phyloP scores from a whole-genome alignment of 257 asterid genomes.

The Apocynum venetum region DNA sequence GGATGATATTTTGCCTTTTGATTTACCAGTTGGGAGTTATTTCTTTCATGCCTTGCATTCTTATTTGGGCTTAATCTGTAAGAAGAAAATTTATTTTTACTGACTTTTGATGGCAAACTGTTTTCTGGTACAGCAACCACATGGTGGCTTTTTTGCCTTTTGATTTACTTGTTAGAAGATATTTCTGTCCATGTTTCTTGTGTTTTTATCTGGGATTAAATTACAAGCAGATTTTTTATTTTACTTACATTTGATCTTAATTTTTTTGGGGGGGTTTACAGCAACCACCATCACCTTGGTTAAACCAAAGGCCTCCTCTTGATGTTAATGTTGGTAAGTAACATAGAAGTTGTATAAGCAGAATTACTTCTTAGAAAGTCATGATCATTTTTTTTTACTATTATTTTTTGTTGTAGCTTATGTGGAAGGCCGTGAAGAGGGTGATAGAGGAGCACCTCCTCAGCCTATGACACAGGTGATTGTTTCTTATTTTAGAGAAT shows the following conservation, averaged over 20 bases:
- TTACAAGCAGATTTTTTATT: not conserved
- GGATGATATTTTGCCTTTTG: not conserved
- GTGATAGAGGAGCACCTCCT: conserved; percentile 67
- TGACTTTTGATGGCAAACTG: conserved; percentile 13
- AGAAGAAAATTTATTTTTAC: conserved; percentile 3
- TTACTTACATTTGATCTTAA: conserved; percentile 14
- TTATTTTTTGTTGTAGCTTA: conserved; percentile 51
- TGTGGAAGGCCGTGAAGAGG: conserved; percentile 83
- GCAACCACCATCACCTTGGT: conserved; percentile 87
- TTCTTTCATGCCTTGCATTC: not conserved
- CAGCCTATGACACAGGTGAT: conserved; percentile 84
- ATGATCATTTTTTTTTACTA: not conserved
- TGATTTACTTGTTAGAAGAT: not conserved
- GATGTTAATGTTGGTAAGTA: conserved; percentile 94
- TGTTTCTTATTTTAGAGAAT: not conserved
- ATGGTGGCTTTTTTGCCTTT: not conserved
- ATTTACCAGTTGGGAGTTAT: not conserved
- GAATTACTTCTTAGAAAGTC: not conserved
- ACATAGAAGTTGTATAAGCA: not conserved
- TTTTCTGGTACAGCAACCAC: conserved; percentile 63
- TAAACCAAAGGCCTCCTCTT: conserved; percentile 81
- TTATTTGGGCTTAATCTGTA: not conserved
- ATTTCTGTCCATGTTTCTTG: not conserved
- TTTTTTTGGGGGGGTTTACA: conserved; percentile 33
- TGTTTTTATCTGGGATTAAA: not conserved